Percentiles rank a stretch among this genome's conserved stretches.
These are phyloP conservation scores for Nicotiana undulata DNA, from an alignment of 257 asterid species.

Conservation along the genomic window DNA sequence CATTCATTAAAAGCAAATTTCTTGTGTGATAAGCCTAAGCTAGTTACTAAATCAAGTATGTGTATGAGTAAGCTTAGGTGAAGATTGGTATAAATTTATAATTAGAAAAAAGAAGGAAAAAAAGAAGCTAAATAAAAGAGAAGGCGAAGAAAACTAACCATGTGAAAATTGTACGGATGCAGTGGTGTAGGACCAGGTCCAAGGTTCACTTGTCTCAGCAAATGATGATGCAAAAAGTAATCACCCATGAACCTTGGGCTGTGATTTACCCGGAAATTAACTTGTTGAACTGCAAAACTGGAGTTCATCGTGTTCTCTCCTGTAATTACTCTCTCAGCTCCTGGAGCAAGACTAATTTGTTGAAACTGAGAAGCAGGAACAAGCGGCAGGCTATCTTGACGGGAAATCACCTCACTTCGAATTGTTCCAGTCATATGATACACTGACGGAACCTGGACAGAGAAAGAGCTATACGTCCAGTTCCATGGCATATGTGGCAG, in stretches of 20 bases:
- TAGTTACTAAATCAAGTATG: not conserved
- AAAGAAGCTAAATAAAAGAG: not conserved
- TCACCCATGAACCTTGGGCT: not conserved
- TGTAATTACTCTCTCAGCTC: not conserved
- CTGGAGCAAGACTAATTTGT: not conserved
- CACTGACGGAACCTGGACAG: not conserved
- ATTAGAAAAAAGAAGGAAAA: not conserved
- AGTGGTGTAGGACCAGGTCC: not conserved
- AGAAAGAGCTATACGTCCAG: not conserved
- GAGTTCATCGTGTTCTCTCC: not conserved
- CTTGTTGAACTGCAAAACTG: not conserved
- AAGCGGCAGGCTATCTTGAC: not conserved
- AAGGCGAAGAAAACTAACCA: not conserved
- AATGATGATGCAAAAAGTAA: not conserved
- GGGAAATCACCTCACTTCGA: not conserved
- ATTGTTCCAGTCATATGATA: not conserved
- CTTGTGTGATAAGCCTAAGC: not conserved
- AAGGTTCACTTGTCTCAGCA: not conserved
- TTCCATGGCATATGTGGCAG: not conserved
- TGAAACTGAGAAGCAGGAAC: not conserved
- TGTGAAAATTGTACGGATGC: not conserved
- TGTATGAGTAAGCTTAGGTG: not conserved
- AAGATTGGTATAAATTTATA: not conserved
- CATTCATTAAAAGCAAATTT: not conserved
- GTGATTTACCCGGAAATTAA: not conserved